Percentiles rank a stretch among this genome's conserved stretches.
Evolutionary conservation across 2,329 filamentous ascomycete genomes (phyloP).

Genomic region (Trichoderma simmonsii): DNA sequence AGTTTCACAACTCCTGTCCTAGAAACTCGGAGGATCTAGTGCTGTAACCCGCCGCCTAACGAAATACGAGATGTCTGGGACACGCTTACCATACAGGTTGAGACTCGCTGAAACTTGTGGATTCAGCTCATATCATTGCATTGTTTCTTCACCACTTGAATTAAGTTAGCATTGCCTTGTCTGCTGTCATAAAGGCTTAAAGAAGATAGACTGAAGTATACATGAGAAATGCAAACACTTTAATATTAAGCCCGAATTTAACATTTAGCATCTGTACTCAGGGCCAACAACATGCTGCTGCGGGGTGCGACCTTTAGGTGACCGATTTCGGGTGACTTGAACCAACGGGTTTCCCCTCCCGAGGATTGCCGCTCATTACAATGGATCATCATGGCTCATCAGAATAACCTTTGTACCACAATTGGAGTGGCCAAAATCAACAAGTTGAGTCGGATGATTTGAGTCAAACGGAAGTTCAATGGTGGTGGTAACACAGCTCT

Average conservation of each 20-base stretch:
- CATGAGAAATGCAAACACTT: accelerated
- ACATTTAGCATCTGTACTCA: neutral
- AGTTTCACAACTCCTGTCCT: neutral
- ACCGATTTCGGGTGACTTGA: neutral
- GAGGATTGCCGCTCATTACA: neutral
- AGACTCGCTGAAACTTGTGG: neutral
- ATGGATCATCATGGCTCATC: neutral
- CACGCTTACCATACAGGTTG: neutral
- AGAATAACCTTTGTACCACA: neutral
- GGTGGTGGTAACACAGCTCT: neutral
- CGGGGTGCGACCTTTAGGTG: neutral
- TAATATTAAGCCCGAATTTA: neutral
- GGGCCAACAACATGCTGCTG: neutral
- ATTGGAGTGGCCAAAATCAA: neutral
- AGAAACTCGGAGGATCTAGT: neutral
- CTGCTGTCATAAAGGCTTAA: neutral
- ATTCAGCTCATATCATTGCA: neutral
- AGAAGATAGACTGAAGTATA: neutral
- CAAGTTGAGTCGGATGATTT: neutral
- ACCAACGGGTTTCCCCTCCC: neutral
- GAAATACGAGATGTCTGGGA: neutral
- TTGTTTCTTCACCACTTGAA: neutral
- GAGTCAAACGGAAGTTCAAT: no score
- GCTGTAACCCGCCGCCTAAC: neutral
- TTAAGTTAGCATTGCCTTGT: neutral